These are phyloP conservation scores for Aristolochia californica DNA, from an alignment of 164 flowering plant genomes.

Conservation along the genomic window DNA sequence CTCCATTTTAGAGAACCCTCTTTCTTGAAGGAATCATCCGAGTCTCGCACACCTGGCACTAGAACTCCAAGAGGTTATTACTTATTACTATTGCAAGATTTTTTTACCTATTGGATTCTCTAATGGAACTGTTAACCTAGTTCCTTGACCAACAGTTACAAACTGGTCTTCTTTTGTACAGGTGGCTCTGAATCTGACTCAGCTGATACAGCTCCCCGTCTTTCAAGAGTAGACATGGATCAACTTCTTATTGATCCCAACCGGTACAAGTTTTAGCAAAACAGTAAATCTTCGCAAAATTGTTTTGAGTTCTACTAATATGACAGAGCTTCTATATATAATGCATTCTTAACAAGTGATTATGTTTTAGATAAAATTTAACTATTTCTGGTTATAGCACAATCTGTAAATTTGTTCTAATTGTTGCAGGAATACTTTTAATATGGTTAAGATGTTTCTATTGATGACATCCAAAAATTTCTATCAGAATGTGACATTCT, in stretches of 20 bases:
- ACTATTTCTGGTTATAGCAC: too few species aligned
- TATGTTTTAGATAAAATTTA: too few species aligned
- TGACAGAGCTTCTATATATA: too few species aligned
- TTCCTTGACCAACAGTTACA: not conserved
- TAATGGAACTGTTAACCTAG: not conserved
- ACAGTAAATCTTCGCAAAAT: too few species aligned
- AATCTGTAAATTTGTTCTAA: too few species aligned
- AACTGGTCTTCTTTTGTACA: conserved; percentile 10
- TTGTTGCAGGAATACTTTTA: too few species aligned
- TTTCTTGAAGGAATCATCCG: conserved; percentile 17
- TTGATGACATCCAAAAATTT: too few species aligned
- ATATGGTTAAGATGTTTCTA: too few species aligned
- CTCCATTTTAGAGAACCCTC: conserved; percentile 60
- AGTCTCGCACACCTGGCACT: conserved; percentile 4
- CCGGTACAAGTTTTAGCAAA: conserved; percentile 19
- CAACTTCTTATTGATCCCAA: conserved; percentile 45
- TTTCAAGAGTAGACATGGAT: conserved; percentile 53
- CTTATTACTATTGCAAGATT: conserved; percentile 1
- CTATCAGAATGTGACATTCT: too few species aligned
- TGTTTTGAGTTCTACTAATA: too few species aligned
- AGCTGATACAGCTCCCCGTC: conserved; percentile 27
- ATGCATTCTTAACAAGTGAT: too few species aligned
- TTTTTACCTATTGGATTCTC: too few species aligned
- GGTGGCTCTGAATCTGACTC: conserved; percentile 25
- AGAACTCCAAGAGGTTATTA: conserved; percentile 22